phyloP scores from a whole-genome alignment of 371 early-diverging fungal genomes.

The Chytridium lagenaria region DNA sequence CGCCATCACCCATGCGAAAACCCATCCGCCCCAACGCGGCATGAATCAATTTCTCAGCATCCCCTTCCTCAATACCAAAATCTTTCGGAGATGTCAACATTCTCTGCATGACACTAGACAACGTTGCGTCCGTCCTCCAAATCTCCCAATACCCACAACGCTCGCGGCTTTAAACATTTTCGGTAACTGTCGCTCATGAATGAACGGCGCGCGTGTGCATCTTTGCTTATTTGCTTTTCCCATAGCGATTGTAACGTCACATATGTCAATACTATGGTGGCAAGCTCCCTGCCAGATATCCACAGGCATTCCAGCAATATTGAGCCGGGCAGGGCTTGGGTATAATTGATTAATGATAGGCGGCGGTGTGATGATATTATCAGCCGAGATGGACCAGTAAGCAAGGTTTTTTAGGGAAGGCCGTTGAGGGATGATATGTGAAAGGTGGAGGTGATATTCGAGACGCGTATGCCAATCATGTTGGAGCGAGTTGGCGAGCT shows the following conservation, averaged over 20 bases:
- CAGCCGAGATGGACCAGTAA: too few relatives aligned
- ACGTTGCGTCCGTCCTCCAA: not conserved
- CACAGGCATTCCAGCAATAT: not conserved
- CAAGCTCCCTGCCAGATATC: not conserved
- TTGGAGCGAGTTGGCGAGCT: too few relatives aligned
- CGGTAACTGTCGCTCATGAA: not conserved
- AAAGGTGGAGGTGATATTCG: too few relatives aligned
- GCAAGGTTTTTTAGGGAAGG: too few relatives aligned
- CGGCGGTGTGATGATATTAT: too few relatives aligned
- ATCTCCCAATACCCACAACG: slow-evolving; percentile 6
- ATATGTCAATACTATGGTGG: not conserved
- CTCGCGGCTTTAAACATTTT: not conserved
- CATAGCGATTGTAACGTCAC: not conserved
- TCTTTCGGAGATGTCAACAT: not conserved
- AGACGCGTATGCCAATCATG: too few relatives aligned
- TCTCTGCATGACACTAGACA: not conserved
- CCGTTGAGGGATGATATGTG: too few relatives aligned
- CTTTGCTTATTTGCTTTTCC: not conserved
- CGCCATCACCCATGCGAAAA: too few relatives aligned
- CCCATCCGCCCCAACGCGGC: not conserved
- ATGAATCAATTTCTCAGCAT: not conserved
- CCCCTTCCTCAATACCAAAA: not conserved
- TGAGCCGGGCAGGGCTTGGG: not conserved
- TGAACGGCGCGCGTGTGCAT: not conserved
- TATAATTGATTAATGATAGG: too few relatives aligned